Evolutionary conservation across 2,329 filamentous ascomycete species (phyloP), one percentile per base, ranked within the genome.

Genomic region (Diaporthe sp.): DNA sequence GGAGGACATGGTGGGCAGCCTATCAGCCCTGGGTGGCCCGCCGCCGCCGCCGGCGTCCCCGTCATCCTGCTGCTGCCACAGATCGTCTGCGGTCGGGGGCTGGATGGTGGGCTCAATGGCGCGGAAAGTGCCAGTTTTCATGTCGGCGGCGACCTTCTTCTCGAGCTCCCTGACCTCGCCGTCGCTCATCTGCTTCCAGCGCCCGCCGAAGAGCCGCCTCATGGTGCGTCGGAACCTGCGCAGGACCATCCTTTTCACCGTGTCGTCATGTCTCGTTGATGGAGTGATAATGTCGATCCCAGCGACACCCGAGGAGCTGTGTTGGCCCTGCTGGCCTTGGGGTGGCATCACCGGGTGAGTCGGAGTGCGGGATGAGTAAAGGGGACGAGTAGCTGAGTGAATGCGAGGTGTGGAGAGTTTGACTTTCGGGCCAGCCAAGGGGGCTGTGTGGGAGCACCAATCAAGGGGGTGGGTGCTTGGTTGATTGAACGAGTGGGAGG

Each of bases 181-280:
- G 25, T 63, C 50, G 25, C 32, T 55, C 70, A 71, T 71, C 56
- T 63, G 56, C 70, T 71, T 71, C 56, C 59, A 71, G 56, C 70
- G 70, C 15, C 56, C 44, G 56, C 70, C 70, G 27, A 71, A 71
- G 44, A 51, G 59, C 56, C 70, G 70, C 44, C 70, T 59, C 70
- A 71, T 71, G 25, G 56, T 55, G 44, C 70, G 70, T 63, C 70
- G 58, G 47, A 71, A 71, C 47, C 63, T 68, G 32, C 55, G 51
- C 68, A 58, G 27, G 53, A 58, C 39, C 68, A 47, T 70, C 32
- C 59, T 71, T 53, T 63, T 71, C 42, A 63, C 27, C 55, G 55
- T 71, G 55, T 63, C 56, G 69, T 71, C 69, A 71, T 71, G 53
- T 58, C 56, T 71, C 32, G 56, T 53, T 35, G 56, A 42, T n/a